Percentiles rank a stretch among this genome's conserved stretches.
These are phyloP conservation scores for Astrothelium subdiscretum DNA, from an alignment of 495 filamentous ascomycete species.

Conservation along the genomic window DNA sequence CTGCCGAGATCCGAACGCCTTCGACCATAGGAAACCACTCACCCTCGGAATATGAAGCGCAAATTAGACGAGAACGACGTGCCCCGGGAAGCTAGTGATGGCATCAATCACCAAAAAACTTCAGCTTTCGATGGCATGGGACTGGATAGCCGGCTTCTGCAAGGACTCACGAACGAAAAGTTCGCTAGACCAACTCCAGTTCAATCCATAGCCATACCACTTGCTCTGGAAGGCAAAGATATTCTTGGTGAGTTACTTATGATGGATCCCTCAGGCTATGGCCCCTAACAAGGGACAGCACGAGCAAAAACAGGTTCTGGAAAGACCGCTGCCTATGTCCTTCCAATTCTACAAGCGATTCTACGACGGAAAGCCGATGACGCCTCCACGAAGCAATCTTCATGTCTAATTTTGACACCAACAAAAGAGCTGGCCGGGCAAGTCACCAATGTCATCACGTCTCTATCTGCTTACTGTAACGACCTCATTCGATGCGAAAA, in stretches of 20 bases:
- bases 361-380: constrained; percentile 59
- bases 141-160: constrained; percentile 74
- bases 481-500: constrained; percentile 74
- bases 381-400: constrained; percentile 23
- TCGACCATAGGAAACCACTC: neutral
- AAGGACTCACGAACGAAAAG: constrained; percentile 72
- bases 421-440: constrained; percentile 90
- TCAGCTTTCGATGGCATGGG: constrained; percentile 45
- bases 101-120: constrained; percentile 1
- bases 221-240: constrained; percentile 84
- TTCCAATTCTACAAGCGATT: constrained; percentile 73
- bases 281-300: constrained; percentile 36
- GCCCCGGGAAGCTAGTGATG: constrained; percentile 31
- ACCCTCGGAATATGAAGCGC: constrained; percentile 48
- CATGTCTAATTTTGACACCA: constrained; percentile 80
- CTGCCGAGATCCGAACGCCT: neutral
- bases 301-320: constrained; percentile 88
- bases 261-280: neutral
- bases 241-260: constrained; percentile 49
- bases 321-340: constrained; percentile 94
- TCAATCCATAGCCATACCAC: constrained; percentile 75
- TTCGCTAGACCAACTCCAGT: constrained; percentile 77
- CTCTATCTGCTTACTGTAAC: constrained; percentile 68
- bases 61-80: constrained; percentile 51
- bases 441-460: constrained; percentile 60